Evolutionary conservation across 805 yeast genomes (phyloP).

Genomic region (Ogataea minuta): DNA sequence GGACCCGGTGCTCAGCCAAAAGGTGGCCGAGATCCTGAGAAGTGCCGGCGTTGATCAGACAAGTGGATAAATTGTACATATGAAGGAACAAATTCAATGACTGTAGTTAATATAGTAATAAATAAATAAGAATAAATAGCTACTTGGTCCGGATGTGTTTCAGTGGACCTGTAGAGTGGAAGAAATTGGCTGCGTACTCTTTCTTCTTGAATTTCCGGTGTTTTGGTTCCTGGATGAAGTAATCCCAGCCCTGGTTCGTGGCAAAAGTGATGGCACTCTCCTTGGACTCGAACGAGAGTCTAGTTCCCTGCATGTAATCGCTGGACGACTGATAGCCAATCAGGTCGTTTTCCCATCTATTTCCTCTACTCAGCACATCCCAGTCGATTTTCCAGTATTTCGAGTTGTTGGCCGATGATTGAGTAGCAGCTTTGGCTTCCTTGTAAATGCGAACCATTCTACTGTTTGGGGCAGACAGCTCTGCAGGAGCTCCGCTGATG

Average conservation of each 20-base stretch:
- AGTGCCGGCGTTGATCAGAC: conserved; percentile 30
- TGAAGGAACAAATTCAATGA: background rate
- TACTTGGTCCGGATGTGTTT: conserved; percentile 81
- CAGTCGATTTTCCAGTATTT: conserved; percentile 75
- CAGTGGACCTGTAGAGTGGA: conserved; percentile 65
- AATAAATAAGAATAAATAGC: background rate
- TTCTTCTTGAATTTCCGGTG: conserved; percentile 69
- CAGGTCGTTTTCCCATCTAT: conserved; percentile 87
- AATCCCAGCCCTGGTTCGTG: conserved; percentile 82
- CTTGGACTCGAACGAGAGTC: conserved; percentile 67
- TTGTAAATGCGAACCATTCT: conserved; percentile 76
- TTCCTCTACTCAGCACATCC: conserved; percentile 73
- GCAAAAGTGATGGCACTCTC: conserved; percentile 81
- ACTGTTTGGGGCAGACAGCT: conserved; percentile 43
- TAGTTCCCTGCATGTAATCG: conserved; percentile 80
- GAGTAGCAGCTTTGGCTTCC: conserved; percentile 79
- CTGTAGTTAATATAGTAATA: background rate
- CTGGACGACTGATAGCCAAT: conserved; percentile 81
- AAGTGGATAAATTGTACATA: conserved; percentile 9
- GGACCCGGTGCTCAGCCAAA: conserved; percentile 63
- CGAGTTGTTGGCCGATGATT: conserved; percentile 58
- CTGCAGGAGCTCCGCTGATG: conserved; percentile 76
- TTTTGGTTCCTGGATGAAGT: conserved; percentile 79
- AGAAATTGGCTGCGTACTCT: conserved; percentile 70
- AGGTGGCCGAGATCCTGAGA: conserved; percentile 60